Evolutionary conservation across 2,329 filamentous ascomycete genomes (phyloP), one percentile per base, ranked within the genome.

Genomic region (Sporothrix curviconia): DNA sequence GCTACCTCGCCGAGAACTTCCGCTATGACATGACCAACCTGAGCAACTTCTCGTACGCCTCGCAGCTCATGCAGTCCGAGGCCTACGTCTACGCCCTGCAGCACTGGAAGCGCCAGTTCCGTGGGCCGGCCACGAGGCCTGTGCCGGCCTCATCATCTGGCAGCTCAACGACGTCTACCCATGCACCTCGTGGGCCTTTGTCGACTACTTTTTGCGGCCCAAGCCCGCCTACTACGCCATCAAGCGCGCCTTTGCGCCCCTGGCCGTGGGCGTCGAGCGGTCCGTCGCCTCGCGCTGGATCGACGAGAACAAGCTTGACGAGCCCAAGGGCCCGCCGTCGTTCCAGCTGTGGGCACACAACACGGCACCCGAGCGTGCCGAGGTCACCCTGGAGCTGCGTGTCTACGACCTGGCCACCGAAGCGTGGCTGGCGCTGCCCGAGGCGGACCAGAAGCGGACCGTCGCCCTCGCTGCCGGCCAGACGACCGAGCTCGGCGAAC

Each of bases 161-260:
- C 37, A 40, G 5, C 3, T 12, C 37, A 12, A 40, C 37, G 11
- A 40, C 37, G 37, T 88, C 74, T 94, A 87, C 87, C 89, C 89
- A 1, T 87, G 89, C 34, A 92, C 87, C 2, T 89, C 85, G 17
- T 92, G 84, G 84, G 74, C 85, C 9, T 89, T 92, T 60, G 85
- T 84, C 59, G 89, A 92, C 69, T 91, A 89, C 72, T 89, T 87
- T 67, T 81, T 87, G 24, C 82, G 88, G 4, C 89, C 88, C 24
- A 94, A 92, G 71, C 82, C 84, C 54, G 86, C 88, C 3, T 94
- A 90, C 71, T 91, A 83, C 66, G 83, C 87, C 0, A 86, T 92
- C 67, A 87, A 87, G 72, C 80, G 89, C 46, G 89, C 89, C 68
- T 83, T 92, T 76, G 86, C 86, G 11, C 82, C 84, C 0, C 69